A percentile compares a stretch with the other conserved stretches of the same genome.
Conservation (phyloP, 257 asterid species). For the Hygrophila difformis region DNA sequence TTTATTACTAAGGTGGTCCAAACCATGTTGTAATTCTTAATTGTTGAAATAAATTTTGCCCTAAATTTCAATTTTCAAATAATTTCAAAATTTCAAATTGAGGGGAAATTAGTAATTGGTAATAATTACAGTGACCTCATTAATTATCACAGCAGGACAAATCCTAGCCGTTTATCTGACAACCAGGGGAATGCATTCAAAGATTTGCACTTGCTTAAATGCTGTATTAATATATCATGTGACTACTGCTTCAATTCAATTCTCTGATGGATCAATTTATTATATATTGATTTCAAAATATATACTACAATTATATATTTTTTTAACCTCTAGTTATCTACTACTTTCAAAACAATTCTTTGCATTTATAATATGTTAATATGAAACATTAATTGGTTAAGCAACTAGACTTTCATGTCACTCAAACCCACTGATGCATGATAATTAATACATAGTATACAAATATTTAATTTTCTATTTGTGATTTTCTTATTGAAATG, state of each 20-base stretch:
- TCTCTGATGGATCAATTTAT: neutral
- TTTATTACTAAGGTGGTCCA: no score
- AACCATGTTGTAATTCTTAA: neutral
- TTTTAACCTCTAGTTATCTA: no score
- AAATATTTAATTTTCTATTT: no score
- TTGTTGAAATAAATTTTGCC: constrained; percentile 5
- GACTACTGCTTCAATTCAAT: neutral
- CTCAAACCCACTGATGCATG: no score
- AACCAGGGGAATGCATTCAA: constrained; percentile 6
- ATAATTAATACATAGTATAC: no score
- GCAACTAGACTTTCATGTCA: no score
- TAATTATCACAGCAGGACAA: constrained; percentile 3
- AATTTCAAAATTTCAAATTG: constrained; percentile 9
- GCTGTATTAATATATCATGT: constrained; percentile 10
- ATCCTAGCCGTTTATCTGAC: constrained; percentile 14
- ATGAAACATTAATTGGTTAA: no score
- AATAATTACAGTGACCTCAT: constrained; percentile 13
- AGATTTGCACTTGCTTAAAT: constrained; percentile 11
- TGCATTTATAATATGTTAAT: no score
- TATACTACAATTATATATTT: no score
- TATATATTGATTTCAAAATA: no score
- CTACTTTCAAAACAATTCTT: no score
- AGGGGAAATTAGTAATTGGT: neutral
- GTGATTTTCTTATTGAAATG: no score
- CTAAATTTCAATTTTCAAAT: constrained; percentile 6